These are phyloP conservation scores for Terfezia claveryi DNA, from an alignment of 495 filamentous ascomycete genomes.

Conservation along the genomic window DNA sequence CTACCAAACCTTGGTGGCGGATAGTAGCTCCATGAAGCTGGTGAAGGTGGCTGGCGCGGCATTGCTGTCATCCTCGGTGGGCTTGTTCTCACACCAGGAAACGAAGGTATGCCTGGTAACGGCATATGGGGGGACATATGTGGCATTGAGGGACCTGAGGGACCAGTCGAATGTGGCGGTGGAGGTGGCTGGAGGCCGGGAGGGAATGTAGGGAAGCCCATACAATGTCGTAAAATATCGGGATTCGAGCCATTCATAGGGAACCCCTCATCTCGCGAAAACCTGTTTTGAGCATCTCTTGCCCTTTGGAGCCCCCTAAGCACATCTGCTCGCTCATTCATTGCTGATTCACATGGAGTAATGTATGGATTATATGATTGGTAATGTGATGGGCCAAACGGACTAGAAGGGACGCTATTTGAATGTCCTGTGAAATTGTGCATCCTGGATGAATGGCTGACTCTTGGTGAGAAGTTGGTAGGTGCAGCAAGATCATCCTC, in stretches of 20 bases:
- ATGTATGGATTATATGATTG: not conserved
- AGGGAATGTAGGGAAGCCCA: too few relatives aligned
- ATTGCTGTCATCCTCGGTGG: not conserved
- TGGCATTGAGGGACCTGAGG: too few relatives aligned
- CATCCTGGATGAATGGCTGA: not conserved
- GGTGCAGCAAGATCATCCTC: not conserved
- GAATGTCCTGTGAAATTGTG: not conserved
- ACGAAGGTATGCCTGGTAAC: not conserved
- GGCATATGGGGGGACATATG: not conserved
- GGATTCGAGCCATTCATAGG: not conserved
- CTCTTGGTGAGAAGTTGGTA: not conserved
- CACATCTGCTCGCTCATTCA: not conserved
- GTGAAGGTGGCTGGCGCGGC: not conserved
- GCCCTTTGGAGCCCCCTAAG: not conserved
- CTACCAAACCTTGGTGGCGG: too few relatives aligned
- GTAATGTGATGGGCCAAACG: not conserved
- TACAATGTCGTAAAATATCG: too few relatives aligned
- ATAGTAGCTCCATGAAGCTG: not conserved
- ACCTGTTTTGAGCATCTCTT: not conserved
- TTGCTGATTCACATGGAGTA: not conserved
- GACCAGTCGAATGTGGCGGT: not conserved
- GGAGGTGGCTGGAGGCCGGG: too few relatives aligned
- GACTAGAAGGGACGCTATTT: not conserved
- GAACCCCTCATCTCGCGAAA: not conserved
- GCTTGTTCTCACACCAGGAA: not conserved